Evolutionary conservation across 208 protist genomes (phyloP), one percentile per base, ranked within the genome.

Genomic region (Strigomonas galati): DNA sequence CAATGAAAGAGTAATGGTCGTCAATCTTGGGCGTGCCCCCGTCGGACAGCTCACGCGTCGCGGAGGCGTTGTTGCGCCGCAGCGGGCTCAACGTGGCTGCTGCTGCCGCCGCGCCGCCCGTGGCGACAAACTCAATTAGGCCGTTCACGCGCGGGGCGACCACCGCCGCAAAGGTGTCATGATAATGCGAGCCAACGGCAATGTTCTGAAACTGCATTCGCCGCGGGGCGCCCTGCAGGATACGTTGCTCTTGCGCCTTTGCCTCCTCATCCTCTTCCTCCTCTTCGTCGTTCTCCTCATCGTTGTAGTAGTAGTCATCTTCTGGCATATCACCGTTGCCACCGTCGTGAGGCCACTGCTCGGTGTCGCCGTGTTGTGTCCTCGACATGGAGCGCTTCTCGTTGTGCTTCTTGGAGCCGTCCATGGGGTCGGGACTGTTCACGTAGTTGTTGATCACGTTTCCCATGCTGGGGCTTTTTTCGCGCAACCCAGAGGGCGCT

Each of bases 191-290:
- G 24, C 32, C 48, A 32, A 49, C 48, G 19, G 26, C 27, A 32
- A 40, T 62, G 57, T 62, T 48, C 10, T 62, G 28, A 37, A 59
- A 59, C 54, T 32, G n/a, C 54, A 59, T 59, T 12, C 9, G 27
- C 9, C 54, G 54, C 7, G 54, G 54, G 14, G 54, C 21, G 17
- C n/a, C 40, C n/a, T 24, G 9, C 7, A 59, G 54, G 26, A 59
- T 62, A 48, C 21, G 26, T 6, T 37, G 26, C 14, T 32, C 31
- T 7, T 62, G 30, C 14, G 4, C 32, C 26, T 62, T n/a, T 32
- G 24, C 32, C 31, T 40, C 14, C 57, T 62, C 57, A 19, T 62
- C 57, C 32, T 14, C 31, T n/a, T 49, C 57, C 7, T 26, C 31
- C 30, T 62, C 31, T 4, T 19, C 31, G 19, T 62, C 57, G 7